Evolutionary conservation across 495 filamentous ascomycete genomes (phyloP).

Genomic region (Aspergillus saccharolyticus): DNA sequence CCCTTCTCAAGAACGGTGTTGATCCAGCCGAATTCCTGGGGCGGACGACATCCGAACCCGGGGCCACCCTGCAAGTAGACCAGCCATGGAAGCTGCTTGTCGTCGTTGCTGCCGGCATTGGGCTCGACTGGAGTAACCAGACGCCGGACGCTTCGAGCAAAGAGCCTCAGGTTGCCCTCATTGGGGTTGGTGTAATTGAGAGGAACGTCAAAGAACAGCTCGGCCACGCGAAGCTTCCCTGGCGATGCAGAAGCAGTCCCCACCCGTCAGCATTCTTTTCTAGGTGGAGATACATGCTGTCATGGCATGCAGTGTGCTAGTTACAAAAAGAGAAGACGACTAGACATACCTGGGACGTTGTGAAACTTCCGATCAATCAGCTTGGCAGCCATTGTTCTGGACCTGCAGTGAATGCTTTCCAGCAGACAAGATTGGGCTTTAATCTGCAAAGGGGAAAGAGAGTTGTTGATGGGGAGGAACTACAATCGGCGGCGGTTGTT

Average conservation of each 20-base stretch:
- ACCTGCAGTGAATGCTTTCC: neutral
- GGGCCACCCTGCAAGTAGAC: constrained; percentile 73
- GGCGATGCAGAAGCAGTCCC: neutral
- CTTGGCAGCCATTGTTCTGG: constrained; percentile 35
- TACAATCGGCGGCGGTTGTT: too few species aligned
- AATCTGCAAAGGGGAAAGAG: neutral
- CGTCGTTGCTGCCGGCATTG: constrained; percentile 30
- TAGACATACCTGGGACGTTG: constrained; percentile 38
- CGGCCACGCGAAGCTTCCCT: constrained; percentile 73
- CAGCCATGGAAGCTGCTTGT: constrained; percentile 56
- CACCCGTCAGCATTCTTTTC: constrained; percentile 7
- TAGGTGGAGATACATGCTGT: neutral
- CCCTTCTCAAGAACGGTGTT: constrained; percentile 69
- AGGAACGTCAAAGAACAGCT: constrained; percentile 83
- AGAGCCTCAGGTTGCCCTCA: constrained; percentile 61
- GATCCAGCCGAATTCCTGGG: constrained; percentile 65
- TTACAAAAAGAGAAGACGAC: neutral
- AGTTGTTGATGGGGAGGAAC: neutral
- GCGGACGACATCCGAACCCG: constrained; percentile 66
- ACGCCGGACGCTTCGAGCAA: constrained; percentile 66
- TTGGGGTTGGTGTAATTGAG: constrained; percentile 63
- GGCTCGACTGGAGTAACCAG: constrained; percentile 57
- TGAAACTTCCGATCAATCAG: constrained; percentile 40
- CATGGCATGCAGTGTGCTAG: too few species aligned
- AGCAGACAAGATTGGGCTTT: too few species aligned